Evolutionary conservation across 371 early-diverging fungal species (phyloP).

Genomic region (Mucor sp.): DNA sequence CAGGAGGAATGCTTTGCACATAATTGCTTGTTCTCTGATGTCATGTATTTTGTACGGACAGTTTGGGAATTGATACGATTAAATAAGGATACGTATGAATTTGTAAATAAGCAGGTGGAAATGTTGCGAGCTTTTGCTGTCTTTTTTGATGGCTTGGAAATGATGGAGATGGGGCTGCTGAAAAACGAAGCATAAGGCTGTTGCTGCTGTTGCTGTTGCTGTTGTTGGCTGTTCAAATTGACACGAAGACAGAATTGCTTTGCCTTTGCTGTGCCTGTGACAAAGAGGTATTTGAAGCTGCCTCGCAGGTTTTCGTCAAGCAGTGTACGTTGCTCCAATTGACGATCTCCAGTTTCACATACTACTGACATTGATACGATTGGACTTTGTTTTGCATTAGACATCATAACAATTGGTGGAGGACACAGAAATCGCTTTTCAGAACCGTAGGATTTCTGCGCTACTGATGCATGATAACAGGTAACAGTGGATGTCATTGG

Average conservation of each 20-base stretch:
- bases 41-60: conserved; percentile 83
- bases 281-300: conserved; percentile 73
- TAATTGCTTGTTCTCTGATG: conserved; percentile 49
- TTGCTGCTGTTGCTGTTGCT: conserved; percentile 11
- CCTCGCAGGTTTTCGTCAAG: conserved; percentile 58
- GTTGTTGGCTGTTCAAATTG: conserved; percentile 18
- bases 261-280: conserved; percentile 78
- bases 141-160: conserved; percentile 90
- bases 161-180: conserved; percentile 74
- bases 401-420: conserved; percentile 74
- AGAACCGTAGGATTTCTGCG: conserved; percentile 89
- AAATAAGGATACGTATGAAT: conserved; percentile 70
- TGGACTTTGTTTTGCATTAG: conserved; percentile 35
- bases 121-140: conserved; percentile 79
- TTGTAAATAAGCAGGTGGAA: conserved; percentile 73
- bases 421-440: conserved; percentile 90
- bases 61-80: conserved; percentile 91
- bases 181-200: conserved; percentile 58
- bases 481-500: conserved; percentile 43
- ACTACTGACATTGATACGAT: conserved; percentile 68
- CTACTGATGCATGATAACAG: conserved; percentile 71
- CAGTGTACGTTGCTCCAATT: conserved; percentile 55
- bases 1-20: conserved; percentile 79
- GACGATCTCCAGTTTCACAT: conserved; percentile 41
- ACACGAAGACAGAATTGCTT: conserved; percentile 75